Conservation (phyloP, 768 basidiomycete species). For the button mushroom (Agaricus bisporus) region DNA sequence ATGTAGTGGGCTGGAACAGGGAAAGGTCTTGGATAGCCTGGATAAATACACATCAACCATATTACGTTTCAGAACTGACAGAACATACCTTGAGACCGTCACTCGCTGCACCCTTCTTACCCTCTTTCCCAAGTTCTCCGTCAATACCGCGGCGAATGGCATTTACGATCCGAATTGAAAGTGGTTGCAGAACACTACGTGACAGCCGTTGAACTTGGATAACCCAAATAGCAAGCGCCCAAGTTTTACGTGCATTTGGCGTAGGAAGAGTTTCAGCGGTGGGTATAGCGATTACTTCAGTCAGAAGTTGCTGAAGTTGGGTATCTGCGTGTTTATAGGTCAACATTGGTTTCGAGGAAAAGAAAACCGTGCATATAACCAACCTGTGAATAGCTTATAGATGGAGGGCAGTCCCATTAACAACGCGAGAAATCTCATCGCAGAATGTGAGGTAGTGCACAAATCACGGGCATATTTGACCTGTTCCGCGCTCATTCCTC, state of each 20-base stretch:
- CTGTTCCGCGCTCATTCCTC: constrained; percentile 70
- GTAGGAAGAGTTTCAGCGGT: constrained; percentile 65
- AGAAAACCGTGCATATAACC: constrained; percentile 11
- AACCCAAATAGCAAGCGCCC: constrained; percentile 69
- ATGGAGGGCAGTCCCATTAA: constrained; percentile 57
- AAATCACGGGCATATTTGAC: constrained; percentile 77
- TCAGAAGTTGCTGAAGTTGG: constrained; percentile 55
- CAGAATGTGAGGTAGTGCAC: constrained; percentile 66
- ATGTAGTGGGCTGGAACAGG: constrained; percentile 54
- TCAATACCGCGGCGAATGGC: constrained; percentile 73
- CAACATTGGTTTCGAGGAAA: constrained; percentile 7
- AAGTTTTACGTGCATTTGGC: constrained; percentile 83
- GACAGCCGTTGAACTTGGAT: constrained; percentile 70
- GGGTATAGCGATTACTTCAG: constrained; percentile 65
- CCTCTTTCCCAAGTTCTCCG: constrained; percentile 83
- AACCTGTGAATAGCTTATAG: constrained; percentile 58
- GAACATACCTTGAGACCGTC: constrained; percentile 69
- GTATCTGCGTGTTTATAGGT: constrained; percentile 32
- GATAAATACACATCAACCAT: background rate
- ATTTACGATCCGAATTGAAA: constrained; percentile 61
- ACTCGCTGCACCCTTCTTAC: constrained; percentile 76
- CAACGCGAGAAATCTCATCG: constrained; percentile 56
- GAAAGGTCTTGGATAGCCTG: constrained; percentile 73
- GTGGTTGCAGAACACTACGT: constrained; percentile 49
- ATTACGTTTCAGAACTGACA: constrained; percentile 5